phyloP scores from a whole-genome alignment of 306 rosid genomes.

The Acmispon strigosus region DNA sequence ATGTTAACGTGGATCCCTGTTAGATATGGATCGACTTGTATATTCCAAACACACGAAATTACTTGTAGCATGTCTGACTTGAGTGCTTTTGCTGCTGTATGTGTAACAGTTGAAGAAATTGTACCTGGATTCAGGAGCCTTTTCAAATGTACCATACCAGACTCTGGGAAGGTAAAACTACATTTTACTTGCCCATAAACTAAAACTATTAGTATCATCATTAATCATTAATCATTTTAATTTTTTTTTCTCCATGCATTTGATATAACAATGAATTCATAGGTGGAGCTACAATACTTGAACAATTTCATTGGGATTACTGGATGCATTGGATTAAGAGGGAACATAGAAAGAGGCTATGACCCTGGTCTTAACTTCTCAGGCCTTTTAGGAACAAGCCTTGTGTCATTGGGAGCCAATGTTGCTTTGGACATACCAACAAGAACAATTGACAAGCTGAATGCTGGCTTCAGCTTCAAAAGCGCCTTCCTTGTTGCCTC shows the following conservation, averaged over 20 bases:
- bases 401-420: slow-evolving; percentile 45
- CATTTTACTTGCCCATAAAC: neutral
- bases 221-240: neutral
- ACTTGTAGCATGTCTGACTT: neutral
- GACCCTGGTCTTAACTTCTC: slow-evolving; percentile 41
- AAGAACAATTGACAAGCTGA: slow-evolving; percentile 34
- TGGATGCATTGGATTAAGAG: slow-evolving; percentile 53
- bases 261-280: slow-evolving; percentile 10
- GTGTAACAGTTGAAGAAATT: slow-evolving; percentile 41
- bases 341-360: slow-evolving; percentile 25
- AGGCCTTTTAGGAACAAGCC: slow-evolving; percentile 39
- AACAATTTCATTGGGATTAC: slow-evolving; percentile 36
- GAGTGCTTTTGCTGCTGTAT: slow-evolving; percentile 17
- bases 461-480: slow-evolving; percentile 50
- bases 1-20: too few species aligned
- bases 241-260: neutral
- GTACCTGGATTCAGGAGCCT: slow-evolving; percentile 53
- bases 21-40: too few species aligned
- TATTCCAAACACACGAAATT: too few species aligned
- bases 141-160: slow-evolving; percentile 36
- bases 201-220: neutral
- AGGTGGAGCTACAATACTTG: slow-evolving; percentile 58
- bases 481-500: slow-evolving; percentile 43
- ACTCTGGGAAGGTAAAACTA: slow-evolving; percentile 45
- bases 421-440: slow-evolving; percentile 41